phyloP scores from a whole-genome alignment of 371 early-diverging fungal genomes.

The Amoeboaphelidium protococcarum region DNA sequence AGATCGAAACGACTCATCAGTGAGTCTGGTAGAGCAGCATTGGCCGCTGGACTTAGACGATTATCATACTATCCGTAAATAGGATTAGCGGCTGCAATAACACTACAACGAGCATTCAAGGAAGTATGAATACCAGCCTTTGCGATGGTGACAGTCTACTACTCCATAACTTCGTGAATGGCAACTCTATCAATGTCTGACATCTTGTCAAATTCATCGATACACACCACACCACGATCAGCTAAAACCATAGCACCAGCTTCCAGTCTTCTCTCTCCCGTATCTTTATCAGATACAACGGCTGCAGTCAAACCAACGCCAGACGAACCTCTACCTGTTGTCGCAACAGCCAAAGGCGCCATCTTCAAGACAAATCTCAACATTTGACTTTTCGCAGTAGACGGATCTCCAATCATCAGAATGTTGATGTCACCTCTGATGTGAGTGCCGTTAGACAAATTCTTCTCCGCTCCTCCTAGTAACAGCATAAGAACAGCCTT shows the following conservation, averaged over 20 bases:
- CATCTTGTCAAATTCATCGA: slow-evolving; percentile 99
- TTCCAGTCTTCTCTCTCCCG: slow-evolving; percentile 51
- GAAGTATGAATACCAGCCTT: slow-evolving; percentile 97
- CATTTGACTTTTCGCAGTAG: slow-evolving; percentile 89
- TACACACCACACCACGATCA: slow-evolving; percentile 94
- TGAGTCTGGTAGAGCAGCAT: slow-evolving; percentile 18
- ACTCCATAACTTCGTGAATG: slow-evolving; percentile 99
- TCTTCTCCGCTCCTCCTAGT: slow-evolving; percentile 87
- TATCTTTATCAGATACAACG: slow-evolving; percentile 61
- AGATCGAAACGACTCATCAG: slow-evolving; percentile 27
- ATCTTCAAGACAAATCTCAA: slow-evolving; percentile 67
- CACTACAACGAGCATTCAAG: slow-evolving; percentile 92
- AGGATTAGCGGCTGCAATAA: slow-evolving; percentile 98
- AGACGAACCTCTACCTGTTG: slow-evolving; percentile 89
- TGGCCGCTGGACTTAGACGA: slow-evolving; percentile 10
- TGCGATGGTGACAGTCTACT: slow-evolving; percentile 91
- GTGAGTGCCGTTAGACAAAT: slow-evolving; percentile 74
- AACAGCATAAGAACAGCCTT: slow-evolving; percentile 77
- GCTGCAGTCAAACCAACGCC: slow-evolving; percentile 95
- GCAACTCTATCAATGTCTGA: slow-evolving; percentile 92
- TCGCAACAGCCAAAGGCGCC: slow-evolving; percentile 72
- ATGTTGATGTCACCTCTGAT: slow-evolving; percentile 94
- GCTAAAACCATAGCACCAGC: slow-evolving; percentile 99
- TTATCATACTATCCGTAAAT: slow-evolving; percentile 48
- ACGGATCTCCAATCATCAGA: slow-evolving; percentile 88